Evolutionary conservation across 495 filamentous ascomycete species (phyloP).

Genomic region (Xylaria flabelliformis): DNA sequence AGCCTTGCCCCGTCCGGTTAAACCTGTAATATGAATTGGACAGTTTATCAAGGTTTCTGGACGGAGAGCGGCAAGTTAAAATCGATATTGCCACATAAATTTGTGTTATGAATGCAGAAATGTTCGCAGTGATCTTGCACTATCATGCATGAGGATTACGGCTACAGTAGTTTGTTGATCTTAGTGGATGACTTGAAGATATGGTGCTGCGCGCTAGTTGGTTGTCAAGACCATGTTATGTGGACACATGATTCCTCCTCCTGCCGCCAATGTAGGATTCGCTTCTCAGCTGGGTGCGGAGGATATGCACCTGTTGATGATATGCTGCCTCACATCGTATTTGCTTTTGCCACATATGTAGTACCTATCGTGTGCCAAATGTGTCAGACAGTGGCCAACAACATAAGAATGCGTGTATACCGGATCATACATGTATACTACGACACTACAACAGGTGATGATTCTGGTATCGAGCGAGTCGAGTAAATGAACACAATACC

Average conservation of each 20-base stretch:
- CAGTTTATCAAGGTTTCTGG: not conserved
- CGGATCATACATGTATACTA: not conserved
- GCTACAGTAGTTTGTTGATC: constrained; percentile 17
- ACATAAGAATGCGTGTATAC: not conserved
- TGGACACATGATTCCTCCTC: constrained; percentile 24
- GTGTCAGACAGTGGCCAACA: not conserved
- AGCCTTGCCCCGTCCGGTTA: not conserved
- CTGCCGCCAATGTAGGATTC: constrained; percentile 19
- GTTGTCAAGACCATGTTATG: constrained; percentile 20
- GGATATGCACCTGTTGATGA: not conserved
- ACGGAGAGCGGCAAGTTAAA: not conserved
- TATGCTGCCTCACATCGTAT: constrained; percentile 1
- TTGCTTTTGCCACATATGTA: constrained; percentile 15
- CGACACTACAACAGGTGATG: not conserved
- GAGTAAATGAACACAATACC: not conserved
- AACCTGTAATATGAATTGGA: not conserved
- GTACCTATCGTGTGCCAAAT: not conserved
- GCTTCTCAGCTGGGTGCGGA: constrained; percentile 21
- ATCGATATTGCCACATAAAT: not conserved
- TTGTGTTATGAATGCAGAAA: constrained; percentile 16
- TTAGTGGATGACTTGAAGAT: constrained; percentile 19
- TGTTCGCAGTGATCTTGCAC: constrained; percentile 29
- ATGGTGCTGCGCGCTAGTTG: constrained; percentile 23
- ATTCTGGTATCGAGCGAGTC: not conserved
- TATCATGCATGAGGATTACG: constrained; percentile 24